Percentiles rank a stretch among this genome's conserved stretches.
Evolutionary conservation across 495 filamentous ascomycete genomes (phyloP).

Genomic region (Tuber calosporum): DNA sequence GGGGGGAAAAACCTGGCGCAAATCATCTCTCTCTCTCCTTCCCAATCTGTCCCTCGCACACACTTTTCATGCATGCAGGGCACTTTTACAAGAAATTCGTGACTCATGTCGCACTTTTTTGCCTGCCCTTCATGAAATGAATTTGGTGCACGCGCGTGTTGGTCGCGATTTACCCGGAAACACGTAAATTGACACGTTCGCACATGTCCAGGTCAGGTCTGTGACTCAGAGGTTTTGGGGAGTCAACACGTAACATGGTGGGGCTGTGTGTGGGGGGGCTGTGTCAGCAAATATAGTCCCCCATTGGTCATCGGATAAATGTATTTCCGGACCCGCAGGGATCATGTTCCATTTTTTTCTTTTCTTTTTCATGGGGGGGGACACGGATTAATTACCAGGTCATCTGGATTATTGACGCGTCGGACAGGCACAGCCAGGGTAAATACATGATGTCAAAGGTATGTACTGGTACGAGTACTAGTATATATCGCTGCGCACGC

Average conservation of each 20-base stretch:
- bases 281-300: not conserved
- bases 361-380: not conserved
- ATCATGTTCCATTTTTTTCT: not conserved
- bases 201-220: not conserved
- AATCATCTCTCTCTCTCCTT: not conserved
- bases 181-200: not conserved
- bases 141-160: not conserved
- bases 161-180: not conserved
- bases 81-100: not conserved
- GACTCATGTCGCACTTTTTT: not conserved
- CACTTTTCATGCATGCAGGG: not conserved
- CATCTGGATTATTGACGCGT: not conserved
- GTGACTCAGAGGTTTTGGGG: not conserved
- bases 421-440: too few relatives aligned
- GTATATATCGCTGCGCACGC: not conserved
- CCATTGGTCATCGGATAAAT: not conserved
- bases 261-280: not conserved
- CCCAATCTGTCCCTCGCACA: not conserved
- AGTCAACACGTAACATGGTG: not conserved
- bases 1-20: not conserved
- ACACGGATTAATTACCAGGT: not conserved
- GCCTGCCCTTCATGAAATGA: not conserved
- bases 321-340: not conserved
- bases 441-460: too few relatives aligned
- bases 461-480: too few relatives aligned